These are phyloP conservation scores for Ceratonia siliqua DNA, from an alignment of 306 rosid species.

Conservation along the genomic window DNA sequence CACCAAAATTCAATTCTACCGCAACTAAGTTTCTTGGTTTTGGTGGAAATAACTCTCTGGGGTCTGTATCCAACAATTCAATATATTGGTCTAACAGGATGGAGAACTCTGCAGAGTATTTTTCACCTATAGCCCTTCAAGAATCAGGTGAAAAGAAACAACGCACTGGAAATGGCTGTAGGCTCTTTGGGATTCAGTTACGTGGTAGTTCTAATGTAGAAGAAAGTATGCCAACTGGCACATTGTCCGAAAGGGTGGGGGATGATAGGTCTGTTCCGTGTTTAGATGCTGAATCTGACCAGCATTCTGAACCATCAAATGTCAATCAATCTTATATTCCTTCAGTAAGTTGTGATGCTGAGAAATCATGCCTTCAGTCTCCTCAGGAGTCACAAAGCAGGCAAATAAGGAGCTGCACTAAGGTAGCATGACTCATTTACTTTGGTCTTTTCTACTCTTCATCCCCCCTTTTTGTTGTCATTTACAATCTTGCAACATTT, in stretches of 20 bases:
- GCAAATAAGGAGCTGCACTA: slow-evolving; percentile 81
- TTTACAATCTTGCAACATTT: background rate
- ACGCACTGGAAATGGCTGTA: slow-evolving; percentile 58
- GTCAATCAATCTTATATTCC: slow-evolving; percentile 61
- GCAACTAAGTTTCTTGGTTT: slow-evolving; percentile 55
- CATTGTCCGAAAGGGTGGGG: slow-evolving; percentile 42
- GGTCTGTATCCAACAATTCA: slow-evolving; percentile 53
- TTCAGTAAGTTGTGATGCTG: slow-evolving; percentile 73
- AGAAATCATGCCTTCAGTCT: slow-evolving; percentile 65
- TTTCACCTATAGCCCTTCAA: slow-evolving; percentile 49
- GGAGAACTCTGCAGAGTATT: slow-evolving; percentile 49
- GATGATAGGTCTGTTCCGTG: slow-evolving; percentile 48
- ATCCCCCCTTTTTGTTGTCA: background rate
- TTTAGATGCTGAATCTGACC: slow-evolving; percentile 63
- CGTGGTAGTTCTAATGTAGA: slow-evolving; percentile 52
- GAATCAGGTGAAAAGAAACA: slow-evolving; percentile 60
- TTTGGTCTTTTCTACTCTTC: background rate
- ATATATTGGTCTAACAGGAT: slow-evolving; percentile 53
- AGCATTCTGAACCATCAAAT: slow-evolving; percentile 73
- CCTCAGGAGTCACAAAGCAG: slow-evolving; percentile 66
- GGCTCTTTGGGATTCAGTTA: slow-evolving; percentile 74
- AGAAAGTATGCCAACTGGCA: slow-evolving; percentile 45
- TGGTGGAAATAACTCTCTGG: slow-evolving; percentile 56
- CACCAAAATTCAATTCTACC: slow-evolving; percentile 54
- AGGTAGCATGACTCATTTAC: slow-evolving; percentile 42